A percentile compares a stretch with the other conserved stretches of the same genome.
These are phyloP conservation scores for Solanum chiquidenum DNA, from an alignment of 257 asterid genomes.

Conservation along the genomic window DNA sequence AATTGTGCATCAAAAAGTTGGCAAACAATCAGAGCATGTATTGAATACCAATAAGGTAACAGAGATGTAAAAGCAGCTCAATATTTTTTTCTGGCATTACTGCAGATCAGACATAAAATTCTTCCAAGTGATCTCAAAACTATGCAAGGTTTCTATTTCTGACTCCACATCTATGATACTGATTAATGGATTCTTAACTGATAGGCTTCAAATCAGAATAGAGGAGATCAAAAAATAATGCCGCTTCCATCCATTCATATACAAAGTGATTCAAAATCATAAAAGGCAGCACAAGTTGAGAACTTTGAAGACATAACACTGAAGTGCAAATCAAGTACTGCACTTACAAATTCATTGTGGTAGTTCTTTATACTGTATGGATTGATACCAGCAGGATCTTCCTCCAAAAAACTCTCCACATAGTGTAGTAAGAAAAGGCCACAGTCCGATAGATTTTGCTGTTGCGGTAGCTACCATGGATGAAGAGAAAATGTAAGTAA, in stretches of 20 bases:
- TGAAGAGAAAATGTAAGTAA: background rate
- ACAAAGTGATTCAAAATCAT: background rate
- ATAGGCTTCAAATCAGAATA: background rate
- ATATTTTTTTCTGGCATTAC: background rate
- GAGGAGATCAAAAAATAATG: background rate
- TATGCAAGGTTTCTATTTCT: background rate
- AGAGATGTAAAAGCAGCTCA: background rate
- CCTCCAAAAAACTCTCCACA: constrained; percentile 81
- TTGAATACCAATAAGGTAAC: background rate
- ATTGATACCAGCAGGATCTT: constrained; percentile 51
- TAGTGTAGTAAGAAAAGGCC: constrained; percentile 95
- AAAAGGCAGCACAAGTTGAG: background rate
- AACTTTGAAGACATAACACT: background rate
- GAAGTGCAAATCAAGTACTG: background rate
- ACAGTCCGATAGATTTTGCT: constrained; percentile 79
- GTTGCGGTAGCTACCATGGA: constrained; percentile 80
- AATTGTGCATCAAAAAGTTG: background rate
- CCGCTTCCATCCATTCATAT: background rate
- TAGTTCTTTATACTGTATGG: constrained; percentile 55
- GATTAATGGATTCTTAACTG: background rate
- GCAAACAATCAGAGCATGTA: background rate
- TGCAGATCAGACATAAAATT: background rate
- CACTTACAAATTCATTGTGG: constrained; percentile 60
- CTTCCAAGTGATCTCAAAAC: background rate
- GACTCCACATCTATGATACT: background rate